phyloP scores from a whole-genome alignment of 257 asterid species.

The Linaria vulgaris region DNA sequence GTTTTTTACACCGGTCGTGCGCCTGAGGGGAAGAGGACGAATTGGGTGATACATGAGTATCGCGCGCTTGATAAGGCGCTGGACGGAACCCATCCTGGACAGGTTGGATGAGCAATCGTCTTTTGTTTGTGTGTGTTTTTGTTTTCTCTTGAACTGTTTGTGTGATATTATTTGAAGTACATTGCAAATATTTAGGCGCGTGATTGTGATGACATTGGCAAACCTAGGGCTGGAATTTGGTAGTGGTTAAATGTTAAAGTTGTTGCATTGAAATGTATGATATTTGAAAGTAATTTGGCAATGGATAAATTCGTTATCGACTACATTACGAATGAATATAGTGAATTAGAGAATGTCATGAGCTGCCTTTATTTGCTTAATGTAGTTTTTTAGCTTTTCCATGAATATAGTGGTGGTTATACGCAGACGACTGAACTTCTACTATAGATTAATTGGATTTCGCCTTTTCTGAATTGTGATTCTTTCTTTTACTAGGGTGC shows the following conservation, averaged over 20 bases:
- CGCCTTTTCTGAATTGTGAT: conserved; percentile 6
- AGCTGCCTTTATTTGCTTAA: background rate
- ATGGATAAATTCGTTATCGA: background rate
- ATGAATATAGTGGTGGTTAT: background rate
- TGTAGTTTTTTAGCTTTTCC: background rate
- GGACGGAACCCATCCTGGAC: conserved; percentile 94
- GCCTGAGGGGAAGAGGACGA: conserved; percentile 88
- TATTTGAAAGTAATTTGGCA: background rate
- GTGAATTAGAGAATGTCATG: background rate
- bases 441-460: background rate
- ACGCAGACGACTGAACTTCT: background rate
- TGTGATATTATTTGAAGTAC: too few species aligned
- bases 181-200: background rate
- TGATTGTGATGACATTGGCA: background rate
- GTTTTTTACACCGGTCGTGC: conserved; percentile 95
- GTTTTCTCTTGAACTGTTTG: too few species aligned
- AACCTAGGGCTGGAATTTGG: too few species aligned
- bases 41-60: conserved; percentile 98
- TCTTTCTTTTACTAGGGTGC: conserved; percentile 54
- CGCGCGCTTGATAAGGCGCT: conserved; percentile 82
- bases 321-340: background rate
- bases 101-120: conserved; percentile 41
- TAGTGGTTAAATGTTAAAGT: background rate
- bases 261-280: conserved; percentile 5
- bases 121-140: background rate